Percentiles rank a stretch among this genome's conserved stretches.
These are phyloP conservation scores for Geotrichum reessii DNA, from an alignment of 1,139 yeast genomes.

Conservation along the genomic window DNA sequence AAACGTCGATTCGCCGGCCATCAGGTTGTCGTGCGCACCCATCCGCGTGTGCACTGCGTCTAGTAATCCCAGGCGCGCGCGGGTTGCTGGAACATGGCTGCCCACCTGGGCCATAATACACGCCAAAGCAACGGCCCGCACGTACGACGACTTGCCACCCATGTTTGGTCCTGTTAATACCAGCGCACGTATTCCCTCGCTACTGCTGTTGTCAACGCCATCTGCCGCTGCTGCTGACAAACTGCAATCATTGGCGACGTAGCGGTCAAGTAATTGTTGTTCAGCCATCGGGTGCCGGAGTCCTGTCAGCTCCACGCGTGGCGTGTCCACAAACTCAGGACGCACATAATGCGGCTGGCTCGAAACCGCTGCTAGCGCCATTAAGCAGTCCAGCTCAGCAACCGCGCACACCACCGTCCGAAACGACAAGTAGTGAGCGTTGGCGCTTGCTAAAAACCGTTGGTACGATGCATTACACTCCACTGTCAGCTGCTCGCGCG, in stretches of 20 bases:
- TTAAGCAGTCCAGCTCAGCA: constrained; percentile 65
- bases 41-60: constrained; percentile 49
- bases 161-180: constrained; percentile 70
- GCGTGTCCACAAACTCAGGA: constrained; percentile 53
- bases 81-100: constrained; percentile 65
- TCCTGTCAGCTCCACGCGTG: constrained; percentile 47
- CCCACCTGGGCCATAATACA: constrained; percentile 85
- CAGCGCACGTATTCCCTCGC: constrained; percentile 42
- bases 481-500: constrained; percentile 52
- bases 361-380: constrained; percentile 64
- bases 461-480: constrained; percentile 54
- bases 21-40: constrained; percentile 71
- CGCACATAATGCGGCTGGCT: constrained; percentile 46
- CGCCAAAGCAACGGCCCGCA: constrained; percentile 55
- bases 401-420: constrained; percentile 48
- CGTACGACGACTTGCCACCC: constrained; percentile 75
- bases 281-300: constrained; percentile 84
- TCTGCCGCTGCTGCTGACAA: constrained; percentile 34
- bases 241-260: constrained; percentile 65
- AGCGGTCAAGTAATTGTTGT: constrained; percentile 41
- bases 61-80: constrained; percentile 54
- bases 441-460: constrained; percentile 45
- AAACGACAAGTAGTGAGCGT: constrained; percentile 46
- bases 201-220: constrained; percentile 20
- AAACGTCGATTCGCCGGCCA: constrained; percentile 67